Evolutionary conservation across 2,329 filamentous ascomycete species (phyloP), one percentile per base, ranked within the genome.

Genomic region (Monilinia vaccinii-corymbosi): DNA sequence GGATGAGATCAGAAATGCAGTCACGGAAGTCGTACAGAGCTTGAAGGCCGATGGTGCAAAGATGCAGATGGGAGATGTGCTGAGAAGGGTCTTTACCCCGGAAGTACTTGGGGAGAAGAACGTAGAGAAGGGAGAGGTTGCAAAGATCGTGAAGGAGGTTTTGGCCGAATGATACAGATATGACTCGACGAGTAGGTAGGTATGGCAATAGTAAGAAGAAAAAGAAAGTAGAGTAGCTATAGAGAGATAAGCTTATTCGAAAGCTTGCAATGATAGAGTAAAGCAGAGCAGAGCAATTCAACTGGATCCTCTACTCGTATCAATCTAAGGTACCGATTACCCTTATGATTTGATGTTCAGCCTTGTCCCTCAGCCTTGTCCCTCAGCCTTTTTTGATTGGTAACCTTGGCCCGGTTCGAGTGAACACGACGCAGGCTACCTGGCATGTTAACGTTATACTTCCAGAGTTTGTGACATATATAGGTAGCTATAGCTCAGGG

Each of bases 101-200:
- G 75, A 78, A 9, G 79, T 75, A 4, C 73, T 89, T 32, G 81
- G 84, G 61, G 86, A 82, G 40, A 85, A 85, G 73, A 78, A 81
- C 44, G 79, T 88, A 40, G 82, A 90, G 69, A 83, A 79, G 73
- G 79, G 78, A 56, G 78, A 81, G 64, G 74, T 91, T 51, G 80
- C 79, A 4, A 81, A 75, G 67, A 73, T 86, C 66, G 82, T 89
- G 53, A 86, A 86, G 74, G 75, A 83, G 69, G 67, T 70, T 13
- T 48, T 74, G 56, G 65, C 66, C 2, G 65, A 62, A 44, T 31
- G 60, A 47, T 66, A 46, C 56, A n/a, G 40, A 46, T 49, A 28
- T 6, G 3, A 6, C 25, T 28, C 25, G 3, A 28, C 25, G 3
- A 3, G 25, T 28, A 28, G 3, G 3, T 28, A 6, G 25, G 9